phyloP scores from a whole-genome alignment of 345 rosid species.

The Eucalyptus sp. region DNA sequence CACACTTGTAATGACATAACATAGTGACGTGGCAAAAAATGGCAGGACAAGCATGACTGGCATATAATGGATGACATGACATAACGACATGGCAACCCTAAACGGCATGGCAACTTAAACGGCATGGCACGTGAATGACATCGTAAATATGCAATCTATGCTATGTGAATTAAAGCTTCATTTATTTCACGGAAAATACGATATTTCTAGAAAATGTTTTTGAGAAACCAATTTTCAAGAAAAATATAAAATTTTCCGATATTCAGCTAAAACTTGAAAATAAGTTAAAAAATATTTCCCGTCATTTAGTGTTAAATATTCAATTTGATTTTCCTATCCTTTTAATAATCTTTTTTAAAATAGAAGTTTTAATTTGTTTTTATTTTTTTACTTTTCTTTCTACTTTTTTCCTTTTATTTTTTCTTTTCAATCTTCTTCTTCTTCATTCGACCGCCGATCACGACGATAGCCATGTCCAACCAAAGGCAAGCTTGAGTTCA shows the following conservation, averaged over 20 bases:
- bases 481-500: fast-evolving
- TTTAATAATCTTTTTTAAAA: too few relatives aligned
- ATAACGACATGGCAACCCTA: neutral
- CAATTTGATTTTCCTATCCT: too few relatives aligned
- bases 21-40: neutral
- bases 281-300: too few relatives aligned
- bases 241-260: too few relatives aligned
- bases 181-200: fast-evolving
- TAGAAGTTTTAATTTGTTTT: too few relatives aligned
- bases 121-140: neutral
- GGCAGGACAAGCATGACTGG: neutral
- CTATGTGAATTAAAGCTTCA: neutral
- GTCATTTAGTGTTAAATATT: fast-evolving
- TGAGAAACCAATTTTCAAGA: too few relatives aligned
- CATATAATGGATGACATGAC: neutral
- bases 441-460: fast-evolving
- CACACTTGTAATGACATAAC: neutral
- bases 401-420: too few relatives aligned
- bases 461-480: fast-evolving
- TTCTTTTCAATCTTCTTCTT: too few relatives aligned
- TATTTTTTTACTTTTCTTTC: too few relatives aligned
- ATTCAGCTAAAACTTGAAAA: too few relatives aligned
- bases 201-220: too few relatives aligned
- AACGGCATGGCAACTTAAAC: neutral
- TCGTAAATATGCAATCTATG: neutral